Percentiles rank a stretch among this genome's conserved stretches.
Evolutionary conservation across 176 grass and related monocot species (phyloP).

Genomic region (Paspalum notatum): DNA sequence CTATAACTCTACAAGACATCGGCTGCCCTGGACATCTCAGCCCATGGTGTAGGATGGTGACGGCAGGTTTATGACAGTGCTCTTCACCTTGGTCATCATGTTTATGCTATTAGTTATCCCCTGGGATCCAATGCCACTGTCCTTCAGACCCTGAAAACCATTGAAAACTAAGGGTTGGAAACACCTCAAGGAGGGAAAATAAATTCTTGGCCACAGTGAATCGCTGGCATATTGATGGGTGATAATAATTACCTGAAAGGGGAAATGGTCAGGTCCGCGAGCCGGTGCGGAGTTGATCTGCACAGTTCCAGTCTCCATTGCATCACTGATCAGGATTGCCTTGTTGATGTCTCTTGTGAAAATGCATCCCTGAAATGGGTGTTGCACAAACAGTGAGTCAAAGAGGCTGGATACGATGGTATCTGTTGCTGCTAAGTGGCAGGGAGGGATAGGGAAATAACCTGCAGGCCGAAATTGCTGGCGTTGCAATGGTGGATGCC

Average conservation of each 20-base stretch:
- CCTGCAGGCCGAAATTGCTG: slow-evolving; percentile 99
- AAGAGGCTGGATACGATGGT: neutral
- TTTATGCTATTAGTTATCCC: slow-evolving; percentile 99
- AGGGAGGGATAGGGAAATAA: slow-evolving; percentile 16
- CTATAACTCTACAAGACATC: slow-evolving; percentile 37
- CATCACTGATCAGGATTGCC: slow-evolving; percentile 91
- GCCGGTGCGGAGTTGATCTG: slow-evolving; percentile 98
- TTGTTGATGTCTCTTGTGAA: slow-evolving; percentile 98
- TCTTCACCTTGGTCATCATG: slow-evolving; percentile 99
- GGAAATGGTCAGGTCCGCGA: slow-evolving; percentile 96
- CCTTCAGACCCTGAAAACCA: slow-evolving; percentile 78
- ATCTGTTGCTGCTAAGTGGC: neutral
- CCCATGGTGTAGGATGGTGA: slow-evolving; percentile 94
- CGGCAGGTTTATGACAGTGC: slow-evolving; percentile 91
- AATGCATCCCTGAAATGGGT: slow-evolving; percentile 68
- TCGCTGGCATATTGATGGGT: neutral
- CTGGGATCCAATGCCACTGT: slow-evolving; percentile 98
- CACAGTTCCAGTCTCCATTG: slow-evolving; percentile 90
- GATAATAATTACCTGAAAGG: slow-evolving; percentile 69
- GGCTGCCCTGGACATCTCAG: slow-evolving; percentile 42
- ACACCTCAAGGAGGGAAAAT: neutral
- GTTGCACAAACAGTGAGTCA: slow-evolving; percentile 8
- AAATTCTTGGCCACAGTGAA: neutral
- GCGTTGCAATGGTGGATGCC: slow-evolving; percentile 97
- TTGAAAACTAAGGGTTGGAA: neutral